Percentiles rank a stretch among this genome's conserved stretches.
Evolutionary conservation across 1,284 basidiomycete genomes (phyloP).

Genomic region (Schizophyllum amplum): DNA sequence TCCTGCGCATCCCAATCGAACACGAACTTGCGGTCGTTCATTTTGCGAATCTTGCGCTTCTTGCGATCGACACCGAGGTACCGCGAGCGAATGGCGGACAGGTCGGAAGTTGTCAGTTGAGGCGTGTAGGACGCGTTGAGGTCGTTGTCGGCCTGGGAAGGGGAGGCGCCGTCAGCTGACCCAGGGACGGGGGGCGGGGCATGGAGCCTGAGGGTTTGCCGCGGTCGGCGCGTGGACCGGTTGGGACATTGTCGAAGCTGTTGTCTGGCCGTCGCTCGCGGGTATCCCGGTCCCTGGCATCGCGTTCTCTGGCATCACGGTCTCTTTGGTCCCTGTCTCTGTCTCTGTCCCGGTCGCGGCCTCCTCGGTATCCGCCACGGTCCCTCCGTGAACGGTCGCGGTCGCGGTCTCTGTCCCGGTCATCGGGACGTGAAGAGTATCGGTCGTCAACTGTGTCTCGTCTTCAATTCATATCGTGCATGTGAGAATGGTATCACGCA

Average conservation of each 20-base stretch:
- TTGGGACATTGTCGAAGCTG: slow-evolving; percentile 66
- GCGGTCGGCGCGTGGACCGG: slow-evolving; percentile 77
- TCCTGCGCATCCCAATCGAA: slow-evolving; percentile 97
- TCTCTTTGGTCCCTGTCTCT: slow-evolving; percentile 22
- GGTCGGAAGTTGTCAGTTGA: slow-evolving; percentile 67
- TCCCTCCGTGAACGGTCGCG: slow-evolving; percentile 28
- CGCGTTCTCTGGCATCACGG: slow-evolving; percentile 1
- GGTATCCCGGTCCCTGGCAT: slow-evolving; percentile 22
- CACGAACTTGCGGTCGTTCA: slow-evolving; percentile 93
- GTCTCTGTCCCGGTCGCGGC: slow-evolving; percentile 18
- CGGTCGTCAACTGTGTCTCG: slow-evolving; percentile 34
- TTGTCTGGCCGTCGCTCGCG: slow-evolving; percentile 30
- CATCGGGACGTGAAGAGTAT: slow-evolving; percentile 31
- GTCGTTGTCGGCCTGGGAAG: slow-evolving; percentile 13
- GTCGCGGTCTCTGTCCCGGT: slow-evolving; percentile 47
- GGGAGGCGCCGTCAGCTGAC: slow-evolving; percentile 17
- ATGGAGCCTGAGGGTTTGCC: slow-evolving; percentile 34
- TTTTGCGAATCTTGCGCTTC: slow-evolving; percentile 89
- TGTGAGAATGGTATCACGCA: not conserved
- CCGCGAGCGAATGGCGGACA: slow-evolving; percentile 73
- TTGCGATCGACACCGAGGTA: slow-evolving; percentile 90
- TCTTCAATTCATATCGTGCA: slow-evolving; percentile 22
- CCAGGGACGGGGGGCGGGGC: slow-evolving; percentile 39
- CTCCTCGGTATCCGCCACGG: slow-evolving; percentile 23
- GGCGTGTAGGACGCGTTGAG: slow-evolving; percentile 45